These are phyloP conservation scores for Aureobasidium subglaciale DNA, from an alignment of 2,329 filamentous ascomycete species.

Conservation along the genomic window DNA sequence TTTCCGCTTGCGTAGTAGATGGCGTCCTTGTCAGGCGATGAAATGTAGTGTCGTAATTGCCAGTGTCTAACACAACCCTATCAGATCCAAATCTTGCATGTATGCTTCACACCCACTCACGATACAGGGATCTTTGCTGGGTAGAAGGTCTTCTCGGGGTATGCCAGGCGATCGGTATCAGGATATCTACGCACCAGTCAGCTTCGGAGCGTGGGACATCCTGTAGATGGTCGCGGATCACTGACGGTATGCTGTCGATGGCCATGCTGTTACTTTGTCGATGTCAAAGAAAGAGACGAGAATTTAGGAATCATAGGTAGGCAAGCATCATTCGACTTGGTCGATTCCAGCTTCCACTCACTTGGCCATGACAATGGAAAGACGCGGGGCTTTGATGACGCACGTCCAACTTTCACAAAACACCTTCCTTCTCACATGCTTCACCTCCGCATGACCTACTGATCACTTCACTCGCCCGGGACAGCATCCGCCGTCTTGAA, in stretches of 20 bases:
- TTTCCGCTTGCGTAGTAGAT: conserved; percentile 78
- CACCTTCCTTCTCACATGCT: neutral
- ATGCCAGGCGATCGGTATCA: conserved; percentile 40
- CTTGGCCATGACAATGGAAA: neutral
- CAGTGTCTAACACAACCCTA: conserved; percentile 55
- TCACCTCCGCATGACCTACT: neutral
- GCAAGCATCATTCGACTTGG: neutral
- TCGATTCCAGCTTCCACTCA: neutral
- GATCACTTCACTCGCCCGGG: neutral
- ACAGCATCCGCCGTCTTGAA: too few species aligned
- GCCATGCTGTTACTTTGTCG: conserved; percentile 21
- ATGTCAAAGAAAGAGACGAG: neutral
- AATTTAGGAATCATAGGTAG: neutral
- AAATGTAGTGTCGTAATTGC: conserved; percentile 86
- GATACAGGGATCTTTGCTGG: conserved; percentile 43
- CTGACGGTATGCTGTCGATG: conserved; percentile 25
- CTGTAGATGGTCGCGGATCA: neutral
- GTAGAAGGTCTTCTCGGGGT: conserved; percentile 40
- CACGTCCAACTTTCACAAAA: neutral
- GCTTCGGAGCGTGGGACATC: neutral
- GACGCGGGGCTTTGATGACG: conserved; percentile 5
- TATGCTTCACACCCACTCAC: conserved; percentile 31
- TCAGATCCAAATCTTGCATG: conserved; percentile 19
- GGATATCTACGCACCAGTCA: conserved; percentile 31
- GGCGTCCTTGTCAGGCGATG: conserved; percentile 65